Base-by-base conservation (phyloP, 805 yeast genomes). In the Schizosaccharomyces octosporus region DNA sequence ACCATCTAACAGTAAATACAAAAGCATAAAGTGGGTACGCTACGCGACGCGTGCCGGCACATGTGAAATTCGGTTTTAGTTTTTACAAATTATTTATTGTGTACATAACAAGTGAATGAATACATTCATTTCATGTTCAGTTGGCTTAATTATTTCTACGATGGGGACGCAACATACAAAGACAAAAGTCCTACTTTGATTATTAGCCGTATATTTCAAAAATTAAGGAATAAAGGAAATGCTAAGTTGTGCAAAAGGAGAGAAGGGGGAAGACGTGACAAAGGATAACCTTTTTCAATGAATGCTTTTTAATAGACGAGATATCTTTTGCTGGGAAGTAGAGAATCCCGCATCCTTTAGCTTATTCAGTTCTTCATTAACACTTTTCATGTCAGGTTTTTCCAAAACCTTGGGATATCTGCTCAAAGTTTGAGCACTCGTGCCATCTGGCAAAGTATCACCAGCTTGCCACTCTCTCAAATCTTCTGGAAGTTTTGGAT, bases 11-110 rank as follows among this genome's bases (percentile, higher is more conserved):
- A 21, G 17, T 29, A 51, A 51, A 29, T 86, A 87, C 72, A 74
- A 78, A 32, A 81, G 95, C 0, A 81, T 85, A 27, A 90, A 89
- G 69, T 87, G 95, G 95, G 94, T 89, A 42, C 80, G 85, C 66
- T 90, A 90, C 69, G 69, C 79, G 17, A 77, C 90, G 0, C 79
- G 77, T 63, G 81, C 90, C 0, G 95, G 95, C 0, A 79, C 84
- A 5, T 88, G 86, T 66, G 96, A 89, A 64, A 76, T 87, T 9
- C 75, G 97, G 62, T 81, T 81, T 64, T 84, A 69, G 71, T 27
- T 27, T 29, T 21, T 7, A 19, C 9, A 13, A 6, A 29, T 7
- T 2, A 54, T 24, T 54, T 24, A 27, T 9, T 54, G 3, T 24
- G 58, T 24, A 7, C 17, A 31, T 17, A 19, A 15, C 21, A 17